Evolutionary conservation across 2,329 filamentous ascomycete species (phyloP).

Genomic region (Colletotrichum melonis): DNA sequence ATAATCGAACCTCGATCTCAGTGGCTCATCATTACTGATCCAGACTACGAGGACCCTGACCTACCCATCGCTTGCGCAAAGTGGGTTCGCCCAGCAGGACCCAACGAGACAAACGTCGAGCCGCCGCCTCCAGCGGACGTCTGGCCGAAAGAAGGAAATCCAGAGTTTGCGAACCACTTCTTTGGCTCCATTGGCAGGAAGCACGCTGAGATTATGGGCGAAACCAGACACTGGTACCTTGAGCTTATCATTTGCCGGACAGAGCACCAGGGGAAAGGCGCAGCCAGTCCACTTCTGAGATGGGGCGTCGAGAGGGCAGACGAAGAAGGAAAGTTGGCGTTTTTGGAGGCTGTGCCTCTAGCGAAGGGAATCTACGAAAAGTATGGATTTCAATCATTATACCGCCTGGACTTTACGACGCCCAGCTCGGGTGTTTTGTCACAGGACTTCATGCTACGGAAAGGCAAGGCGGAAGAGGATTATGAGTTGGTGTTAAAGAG

Average conservation of each 20-base stretch:
- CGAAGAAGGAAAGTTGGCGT: constrained; percentile 53
- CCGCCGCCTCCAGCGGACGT: constrained; percentile 38
- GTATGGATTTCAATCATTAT: constrained; percentile 57
- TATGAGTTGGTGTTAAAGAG: background rate
- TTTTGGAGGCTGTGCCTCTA: constrained; percentile 61
- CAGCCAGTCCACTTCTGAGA: constrained; percentile 53
- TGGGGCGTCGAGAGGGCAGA: constrained; percentile 62
- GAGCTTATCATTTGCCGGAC: constrained; percentile 58
- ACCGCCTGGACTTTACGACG: constrained; percentile 46
- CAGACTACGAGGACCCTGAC: constrained; percentile 33
- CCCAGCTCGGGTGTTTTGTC: constrained; percentile 44
- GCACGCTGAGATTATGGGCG: constrained; percentile 51
- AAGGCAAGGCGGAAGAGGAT: constrained; percentile 26
- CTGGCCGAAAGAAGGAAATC: constrained; percentile 55
- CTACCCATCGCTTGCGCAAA: constrained; percentile 58
- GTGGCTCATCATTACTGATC: constrained; percentile 53
- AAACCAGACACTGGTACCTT: constrained; percentile 59
- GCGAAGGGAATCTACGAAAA: constrained; percentile 60
- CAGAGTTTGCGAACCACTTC: constrained; percentile 50
- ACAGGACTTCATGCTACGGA: constrained; percentile 51
- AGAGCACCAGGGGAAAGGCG: constrained; percentile 58
- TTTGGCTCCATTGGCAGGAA: constrained; percentile 50
- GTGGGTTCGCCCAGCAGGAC: constrained; percentile 52
- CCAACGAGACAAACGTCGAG: constrained; percentile 38
- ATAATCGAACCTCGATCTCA: constrained; percentile 51